Evolutionary conservation across 2,329 filamentous ascomycete genomes (phyloP).

Genomic region (Paecilomyces sp.): DNA sequence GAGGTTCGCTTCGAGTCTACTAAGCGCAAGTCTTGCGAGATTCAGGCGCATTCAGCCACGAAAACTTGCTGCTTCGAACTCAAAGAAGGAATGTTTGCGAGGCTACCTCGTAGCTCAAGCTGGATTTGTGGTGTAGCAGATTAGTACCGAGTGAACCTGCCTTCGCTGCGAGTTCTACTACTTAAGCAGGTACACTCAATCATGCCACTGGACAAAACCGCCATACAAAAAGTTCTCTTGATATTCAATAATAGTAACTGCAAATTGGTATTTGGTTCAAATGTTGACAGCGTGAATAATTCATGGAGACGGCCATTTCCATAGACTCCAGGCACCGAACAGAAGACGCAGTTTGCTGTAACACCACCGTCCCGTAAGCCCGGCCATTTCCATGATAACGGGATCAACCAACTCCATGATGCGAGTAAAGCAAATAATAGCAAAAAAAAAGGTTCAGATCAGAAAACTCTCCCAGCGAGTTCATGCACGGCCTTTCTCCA

Average conservation of each 20-base stretch:
- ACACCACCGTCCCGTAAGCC: background rate
- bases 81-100: no score
- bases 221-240: background rate
- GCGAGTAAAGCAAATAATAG: background rate
- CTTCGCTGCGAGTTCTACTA: no score
- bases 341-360: background rate
- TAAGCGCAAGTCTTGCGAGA: no score
- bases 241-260: background rate
- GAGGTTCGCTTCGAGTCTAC: no score
- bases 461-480: constrained; percentile 28
- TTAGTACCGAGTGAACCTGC: no score
- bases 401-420: background rate
- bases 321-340: background rate
- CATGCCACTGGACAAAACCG: background rate
- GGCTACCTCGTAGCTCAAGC: no score
- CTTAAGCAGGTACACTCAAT: no score
- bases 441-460: background rate
- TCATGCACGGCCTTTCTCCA: constrained; percentile 33
- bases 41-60: no score
- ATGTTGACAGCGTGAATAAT: background rate
- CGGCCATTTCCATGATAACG: background rate
- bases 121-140: no score
- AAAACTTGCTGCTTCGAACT: no score
- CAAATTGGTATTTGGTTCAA: background rate
- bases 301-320: background rate